These are phyloP conservation scores for Alternaria infectoria DNA, from an alignment of 2,329 filamentous ascomycete genomes.

Conservation along the genomic window DNA sequence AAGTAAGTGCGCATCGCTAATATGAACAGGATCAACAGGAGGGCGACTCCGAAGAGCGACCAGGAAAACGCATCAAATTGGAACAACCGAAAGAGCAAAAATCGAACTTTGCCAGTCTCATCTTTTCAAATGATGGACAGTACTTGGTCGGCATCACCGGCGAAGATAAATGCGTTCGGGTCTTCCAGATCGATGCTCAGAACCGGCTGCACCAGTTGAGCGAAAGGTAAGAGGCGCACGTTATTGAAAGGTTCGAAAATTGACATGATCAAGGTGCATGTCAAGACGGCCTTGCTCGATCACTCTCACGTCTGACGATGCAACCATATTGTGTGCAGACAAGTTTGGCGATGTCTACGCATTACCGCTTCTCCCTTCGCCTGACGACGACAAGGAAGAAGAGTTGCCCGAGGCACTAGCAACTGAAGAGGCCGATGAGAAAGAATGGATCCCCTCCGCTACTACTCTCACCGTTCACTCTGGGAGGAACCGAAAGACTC, in stretches of 20 bases:
- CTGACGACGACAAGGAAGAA: constrained; percentile 35
- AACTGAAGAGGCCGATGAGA: constrained; percentile 31
- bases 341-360: constrained; percentile 98
- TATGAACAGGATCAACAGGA: constrained; percentile 22
- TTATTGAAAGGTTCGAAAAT: too few relatives aligned
- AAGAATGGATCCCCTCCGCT: constrained; percentile 59
- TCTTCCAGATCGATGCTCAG: constrained; percentile 71
- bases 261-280: constrained; percentile 68
- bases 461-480: constrained; percentile 67
- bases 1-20: constrained; percentile 15
- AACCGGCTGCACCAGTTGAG: constrained; percentile 72
- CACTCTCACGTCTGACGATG: constrained; percentile 70
- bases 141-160: constrained; percentile 80
- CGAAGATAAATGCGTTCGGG: constrained; percentile 90
- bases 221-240: constrained; percentile 64
- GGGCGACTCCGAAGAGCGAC: constrained; percentile 42
- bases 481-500: constrained; percentile 62
- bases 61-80: constrained; percentile 52
- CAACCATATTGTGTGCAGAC: constrained; percentile 81
- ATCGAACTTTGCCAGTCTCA: constrained; percentile 73
- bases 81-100: constrained; percentile 42
- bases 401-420: constrained; percentile 26
- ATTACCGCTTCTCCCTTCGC: constrained; percentile 69
- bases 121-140: constrained; percentile 66
- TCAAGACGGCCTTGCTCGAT: constrained; percentile 87